Conservation (phyloP, 2,329 filamentous ascomycete genomes). For the Dothidotthia symphoricarpi region DNA sequence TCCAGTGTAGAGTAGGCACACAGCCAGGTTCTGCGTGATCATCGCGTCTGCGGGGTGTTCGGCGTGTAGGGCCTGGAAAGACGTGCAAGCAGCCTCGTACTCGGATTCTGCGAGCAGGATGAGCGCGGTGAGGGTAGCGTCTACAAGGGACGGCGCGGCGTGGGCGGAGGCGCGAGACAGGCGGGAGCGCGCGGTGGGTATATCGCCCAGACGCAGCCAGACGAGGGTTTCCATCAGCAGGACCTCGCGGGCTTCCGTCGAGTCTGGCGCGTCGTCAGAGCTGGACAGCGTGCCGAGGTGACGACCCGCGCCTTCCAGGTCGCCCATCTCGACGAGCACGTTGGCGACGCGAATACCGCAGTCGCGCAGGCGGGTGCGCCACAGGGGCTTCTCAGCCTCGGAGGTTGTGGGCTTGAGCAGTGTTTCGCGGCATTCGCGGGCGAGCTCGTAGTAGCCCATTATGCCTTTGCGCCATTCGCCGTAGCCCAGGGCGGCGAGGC, state of each 20-base stretch:
- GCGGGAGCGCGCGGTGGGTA: conserved; percentile 62
- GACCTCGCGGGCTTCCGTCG: conserved; percentile 28
- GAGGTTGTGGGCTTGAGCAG: conserved; percentile 48
- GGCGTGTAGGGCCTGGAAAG: conserved; percentile 58
- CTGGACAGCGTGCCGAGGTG: conserved; percentile 63
- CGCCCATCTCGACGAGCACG: conserved; percentile 80
- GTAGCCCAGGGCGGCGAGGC: conserved; percentile 82
- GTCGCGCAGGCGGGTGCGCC: conserved; percentile 71
- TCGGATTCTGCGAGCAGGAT: conserved; percentile 75
- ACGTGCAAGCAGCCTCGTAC: conserved; percentile 61
- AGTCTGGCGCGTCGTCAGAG: conserved; percentile 32
- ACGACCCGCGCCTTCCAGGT: conserved; percentile 72
- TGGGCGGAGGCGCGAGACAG: conserved; percentile 39
- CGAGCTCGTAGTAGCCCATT: conserved; percentile 88
- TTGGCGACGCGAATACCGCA: conserved; percentile 65
- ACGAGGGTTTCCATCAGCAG: conserved; percentile 59
- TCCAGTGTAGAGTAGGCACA: conserved; percentile 80
- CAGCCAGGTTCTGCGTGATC: conserved; percentile 76
- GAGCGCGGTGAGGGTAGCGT: conserved; percentile 61
- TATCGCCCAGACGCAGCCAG: conserved; percentile 75
- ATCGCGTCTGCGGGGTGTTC: conserved; percentile 61
- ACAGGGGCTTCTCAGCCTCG: conserved; percentile 58
- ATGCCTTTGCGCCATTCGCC: conserved; percentile 80
- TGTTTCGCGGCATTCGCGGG: conserved; percentile 68
- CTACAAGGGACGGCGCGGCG: conserved; percentile 30